Evolutionary conservation across 2,329 filamentous ascomycete species (phyloP).

Genomic region (Nemania sp.): DNA sequence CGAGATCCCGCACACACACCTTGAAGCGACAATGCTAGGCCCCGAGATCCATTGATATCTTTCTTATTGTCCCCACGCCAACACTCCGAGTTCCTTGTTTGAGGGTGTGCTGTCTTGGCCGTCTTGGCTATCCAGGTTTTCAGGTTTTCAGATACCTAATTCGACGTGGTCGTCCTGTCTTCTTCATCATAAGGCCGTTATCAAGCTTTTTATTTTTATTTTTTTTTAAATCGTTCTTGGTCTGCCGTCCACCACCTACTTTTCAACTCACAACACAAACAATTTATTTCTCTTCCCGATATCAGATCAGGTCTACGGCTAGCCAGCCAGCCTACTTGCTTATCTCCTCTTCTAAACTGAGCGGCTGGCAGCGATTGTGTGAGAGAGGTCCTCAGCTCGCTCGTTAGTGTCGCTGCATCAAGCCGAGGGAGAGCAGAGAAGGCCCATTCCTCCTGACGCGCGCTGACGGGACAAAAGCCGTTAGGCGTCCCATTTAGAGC

Average conservation of each 20-base stretch:
- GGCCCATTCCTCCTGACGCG: conserved; percentile 8
- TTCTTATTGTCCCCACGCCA: neutral
- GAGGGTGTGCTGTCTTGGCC: neutral
- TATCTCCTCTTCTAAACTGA: conserved; percentile 5
- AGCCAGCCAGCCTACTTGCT: neutral
- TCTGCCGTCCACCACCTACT: conserved; percentile 17
- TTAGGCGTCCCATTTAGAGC: neutral
- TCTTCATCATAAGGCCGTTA: neutral
- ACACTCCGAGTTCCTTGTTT: neutral
- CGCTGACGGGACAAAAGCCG: too few species aligned
- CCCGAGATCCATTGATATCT: conserved; percentile 11
- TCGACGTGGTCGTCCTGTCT: neutral
- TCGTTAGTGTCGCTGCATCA: conserved; percentile 20
- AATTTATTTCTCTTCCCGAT: conserved; percentile 10
- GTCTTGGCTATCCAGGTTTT: neutral
- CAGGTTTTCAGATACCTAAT: neutral
- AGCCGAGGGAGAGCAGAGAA: conserved; percentile 19
- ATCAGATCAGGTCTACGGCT: conserved; percentile 22
- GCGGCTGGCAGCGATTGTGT: conserved; percentile 25
- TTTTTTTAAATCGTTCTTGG: conserved; percentile 3
- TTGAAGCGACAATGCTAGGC: conserved; percentile 6
- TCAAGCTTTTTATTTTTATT: neutral
- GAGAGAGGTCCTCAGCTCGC: conserved; percentile 10
- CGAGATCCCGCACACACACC: conserved; percentile 8
- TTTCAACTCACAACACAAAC: neutral